Base-by-base conservation (phyloP, 768 basidiomycete species). In the Pholiota microspora region DNA sequence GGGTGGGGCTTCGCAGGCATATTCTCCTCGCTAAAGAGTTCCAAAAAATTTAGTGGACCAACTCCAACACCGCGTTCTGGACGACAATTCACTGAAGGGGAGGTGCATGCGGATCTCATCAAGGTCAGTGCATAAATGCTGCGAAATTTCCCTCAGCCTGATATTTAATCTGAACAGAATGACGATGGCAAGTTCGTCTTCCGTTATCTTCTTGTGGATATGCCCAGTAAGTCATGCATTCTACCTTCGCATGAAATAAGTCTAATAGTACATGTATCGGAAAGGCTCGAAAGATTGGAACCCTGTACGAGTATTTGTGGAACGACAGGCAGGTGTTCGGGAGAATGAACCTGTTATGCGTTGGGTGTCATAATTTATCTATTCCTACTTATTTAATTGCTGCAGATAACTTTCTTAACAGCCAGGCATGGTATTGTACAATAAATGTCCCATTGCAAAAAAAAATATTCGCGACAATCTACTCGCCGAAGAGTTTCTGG, bases 401-500 rank as follows among this genome's bases (percentile, higher is more conserved):
- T 42, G 29, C 27, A 9, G 23, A 51, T 44, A 16, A 44, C 29
- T 28, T 42, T 5, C 27, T 32, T 12, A 34, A 29, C 31, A 13
- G 45, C 21, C 29, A 32, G 38, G 44, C 42, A 34, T 42, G 35
- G 45, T 56, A 54, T 51, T 53, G 36, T 56, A 49, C 38, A 52
- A 13, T 25, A 35, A 23, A 35, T 34, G 52, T 27, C 9, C 23
- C 13, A 32, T 21, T 34, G 23, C 7, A 34, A 13, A 34, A 44
- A 49, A 40, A n/a, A 55, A 46, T 51, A 51, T 58, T 49, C 54
- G 35, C 25, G 18, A 32, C 21, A 29, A 45, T 61, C 74, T 80
- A 92, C 75, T 98, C 96, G 65, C 94, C 96, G 63, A 94, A 89
- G 25, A 98, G 80, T 72, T 93, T 99, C 80, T 96, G 94, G 13